Evolutionary conservation across 345 rosid genomes (phyloP).

Genomic region (Eucalyptus erythrocorys): DNA sequence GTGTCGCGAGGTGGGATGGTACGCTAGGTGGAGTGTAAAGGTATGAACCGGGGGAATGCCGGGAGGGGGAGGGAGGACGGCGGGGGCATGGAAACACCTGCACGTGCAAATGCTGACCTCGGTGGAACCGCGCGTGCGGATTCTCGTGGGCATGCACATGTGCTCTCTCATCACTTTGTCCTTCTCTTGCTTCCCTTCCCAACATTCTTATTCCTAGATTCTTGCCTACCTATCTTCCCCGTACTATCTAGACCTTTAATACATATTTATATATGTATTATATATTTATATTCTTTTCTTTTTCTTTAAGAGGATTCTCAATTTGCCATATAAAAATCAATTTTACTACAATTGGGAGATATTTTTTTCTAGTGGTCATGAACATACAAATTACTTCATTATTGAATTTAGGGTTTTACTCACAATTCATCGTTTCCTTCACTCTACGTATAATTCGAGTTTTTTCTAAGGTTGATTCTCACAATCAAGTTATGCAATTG

Average conservation of each 20-base stretch:
- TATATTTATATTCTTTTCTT: too few relatives aligned
- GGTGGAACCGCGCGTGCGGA: neutral
- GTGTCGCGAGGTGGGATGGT: neutral
- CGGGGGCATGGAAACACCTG: neutral
- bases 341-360: neutral
- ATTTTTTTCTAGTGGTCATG: too few relatives aligned
- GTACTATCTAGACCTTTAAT: neutral
- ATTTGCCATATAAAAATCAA: neutral
- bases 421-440: neutral
- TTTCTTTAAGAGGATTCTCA: neutral
- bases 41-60: neutral
- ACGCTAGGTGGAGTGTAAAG: neutral
- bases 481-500: neutral
- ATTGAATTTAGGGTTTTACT: neutral
- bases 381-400: rapidly evolving
- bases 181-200: neutral
- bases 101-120: neutral
- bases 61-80: neutral
- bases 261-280: neutral
- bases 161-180: neutral
- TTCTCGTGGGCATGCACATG: neutral
- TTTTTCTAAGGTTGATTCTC: neutral
- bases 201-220: neutral
- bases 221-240: neutral
- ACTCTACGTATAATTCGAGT: neutral